Conservation (phyloP, 352 stramenopile species). For the Globisporangium alternatum region DNA sequence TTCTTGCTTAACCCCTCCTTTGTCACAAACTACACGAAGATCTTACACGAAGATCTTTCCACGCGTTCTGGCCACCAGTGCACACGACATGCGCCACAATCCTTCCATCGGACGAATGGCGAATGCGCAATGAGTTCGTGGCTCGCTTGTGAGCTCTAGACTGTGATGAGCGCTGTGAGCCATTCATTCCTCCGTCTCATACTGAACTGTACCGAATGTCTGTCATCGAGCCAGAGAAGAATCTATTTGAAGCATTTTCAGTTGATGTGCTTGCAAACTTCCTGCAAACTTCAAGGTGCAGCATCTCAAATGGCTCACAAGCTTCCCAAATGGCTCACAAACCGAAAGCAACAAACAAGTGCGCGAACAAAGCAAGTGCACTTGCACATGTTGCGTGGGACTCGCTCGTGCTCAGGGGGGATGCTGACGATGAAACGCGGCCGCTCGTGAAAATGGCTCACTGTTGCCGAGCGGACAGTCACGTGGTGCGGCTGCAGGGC, state of each 20-base stretch:
- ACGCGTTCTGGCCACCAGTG: neutral
- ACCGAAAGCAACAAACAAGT: neutral
- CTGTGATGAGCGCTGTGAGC: neutral
- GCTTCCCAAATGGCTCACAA: too few species aligned
- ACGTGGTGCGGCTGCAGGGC: neutral
- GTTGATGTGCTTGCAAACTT: neutral
- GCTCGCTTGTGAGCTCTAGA: neutral
- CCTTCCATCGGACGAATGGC: neutral
- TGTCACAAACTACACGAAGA: neutral
- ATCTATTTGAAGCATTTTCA: neutral
- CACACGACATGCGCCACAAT: neutral
- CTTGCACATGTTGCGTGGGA: neutral
- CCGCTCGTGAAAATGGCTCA: neutral
- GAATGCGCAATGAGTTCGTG: neutral
- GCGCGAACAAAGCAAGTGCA: neutral
- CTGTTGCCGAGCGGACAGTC: neutral
- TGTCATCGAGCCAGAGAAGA: neutral
- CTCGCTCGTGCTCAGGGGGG: neutral
- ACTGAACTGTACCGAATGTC: neutral
- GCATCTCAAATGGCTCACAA: slow-evolving; percentile 2
- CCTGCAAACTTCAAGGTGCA: neutral
- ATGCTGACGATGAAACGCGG: neutral
- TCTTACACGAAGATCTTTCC: neutral
- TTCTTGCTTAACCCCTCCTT: neutral
- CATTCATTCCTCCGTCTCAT: neutral